phyloP scores from a whole-genome alignment of 192 early-diverging fungal species.

The Lobosporangium transversale region DNA sequence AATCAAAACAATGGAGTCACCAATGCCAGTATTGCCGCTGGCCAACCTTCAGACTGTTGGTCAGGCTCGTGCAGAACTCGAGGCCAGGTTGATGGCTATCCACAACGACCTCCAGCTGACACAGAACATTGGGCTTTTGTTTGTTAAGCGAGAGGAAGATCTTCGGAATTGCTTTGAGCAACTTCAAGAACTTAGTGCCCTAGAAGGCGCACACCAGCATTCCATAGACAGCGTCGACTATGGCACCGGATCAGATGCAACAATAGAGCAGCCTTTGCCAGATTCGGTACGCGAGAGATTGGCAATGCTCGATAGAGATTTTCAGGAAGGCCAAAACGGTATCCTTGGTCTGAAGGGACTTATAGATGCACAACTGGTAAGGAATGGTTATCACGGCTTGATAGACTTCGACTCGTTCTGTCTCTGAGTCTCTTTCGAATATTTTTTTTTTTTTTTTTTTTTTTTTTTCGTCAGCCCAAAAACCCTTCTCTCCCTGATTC shows the following conservation, averaged over 20 bases:
- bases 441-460: too few relatives aligned
- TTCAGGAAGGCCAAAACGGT: constrained; percentile 47
- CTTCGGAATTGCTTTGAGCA: constrained; percentile 35
- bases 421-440: too few relatives aligned
- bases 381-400: not conserved
- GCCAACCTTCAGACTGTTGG: constrained; percentile 39
- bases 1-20: constrained; percentile 4
- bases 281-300: constrained; percentile 31
- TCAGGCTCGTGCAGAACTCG: constrained; percentile 34
- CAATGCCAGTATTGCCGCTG: constrained; percentile 8
- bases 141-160: constrained; percentile 46
- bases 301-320: constrained; percentile 32
- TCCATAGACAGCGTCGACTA: constrained; percentile 1
- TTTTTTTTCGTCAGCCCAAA: too few relatives aligned
- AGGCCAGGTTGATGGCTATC: constrained; percentile 29
- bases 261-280: constrained; percentile 21
- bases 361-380: constrained; percentile 52
- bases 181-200: constrained; percentile 20
- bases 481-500: too few relatives aligned
- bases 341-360: constrained; percentile 42
- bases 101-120: constrained; percentile 45
- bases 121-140: constrained; percentile 43
- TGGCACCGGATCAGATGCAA: constrained; percentile 15
- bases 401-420: not conserved
- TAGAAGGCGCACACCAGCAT: not conserved